Base-by-base conservation (phyloP, 805 yeast species). In the Cyberlindnera subsufficiens region DNA sequence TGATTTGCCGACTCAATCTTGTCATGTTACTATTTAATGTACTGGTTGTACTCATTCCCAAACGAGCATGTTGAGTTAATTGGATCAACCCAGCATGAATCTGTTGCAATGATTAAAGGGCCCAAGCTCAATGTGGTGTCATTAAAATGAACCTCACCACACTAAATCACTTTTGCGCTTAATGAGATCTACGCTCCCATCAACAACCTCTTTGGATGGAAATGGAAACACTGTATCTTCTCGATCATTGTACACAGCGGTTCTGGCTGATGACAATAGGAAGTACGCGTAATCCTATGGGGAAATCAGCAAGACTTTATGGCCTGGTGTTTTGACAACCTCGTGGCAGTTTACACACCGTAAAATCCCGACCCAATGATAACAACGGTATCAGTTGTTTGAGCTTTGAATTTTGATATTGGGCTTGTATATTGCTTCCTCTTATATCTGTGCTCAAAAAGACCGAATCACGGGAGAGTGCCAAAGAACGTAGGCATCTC, bases 31-130 rank as follows among this genome's bases (percentile, higher is more conserved):
- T 36, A 16, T 7, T 46, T 39, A 30, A 51, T 46, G 35, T 60
- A 50, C 1, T 32, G 29, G 3, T 42, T 31, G 18, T 49, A 44
- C 18, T 44, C 45, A 22, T 52, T 47, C 9, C 49, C 49, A 35
- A 54, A 49, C 14, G 30, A 13, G n/a, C 18, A 27, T 1, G 56
- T 45, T 3, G 42, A 33, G 22, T 53, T 37, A 10, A 62, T 45
- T 22, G 64, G 64, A 38, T 53, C 59, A 7, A 52, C 9, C 61
- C 64, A 55, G 17, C 44, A 50, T 4, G 57, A 50, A 13, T 67
- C 68, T 1, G 65, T 60, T 5, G 66, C 65, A 18, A 64, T 32
- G 6, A 63, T 49, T 37, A 63, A 39, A 1, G 49, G 44, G 39
- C 61, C 65, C 37, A 50, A 60, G 3, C 34, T 10, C 3, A 52